Base-by-base conservation (phyloP, 768 basidiomycete genomes). In the Inosperma sp. region DNA sequence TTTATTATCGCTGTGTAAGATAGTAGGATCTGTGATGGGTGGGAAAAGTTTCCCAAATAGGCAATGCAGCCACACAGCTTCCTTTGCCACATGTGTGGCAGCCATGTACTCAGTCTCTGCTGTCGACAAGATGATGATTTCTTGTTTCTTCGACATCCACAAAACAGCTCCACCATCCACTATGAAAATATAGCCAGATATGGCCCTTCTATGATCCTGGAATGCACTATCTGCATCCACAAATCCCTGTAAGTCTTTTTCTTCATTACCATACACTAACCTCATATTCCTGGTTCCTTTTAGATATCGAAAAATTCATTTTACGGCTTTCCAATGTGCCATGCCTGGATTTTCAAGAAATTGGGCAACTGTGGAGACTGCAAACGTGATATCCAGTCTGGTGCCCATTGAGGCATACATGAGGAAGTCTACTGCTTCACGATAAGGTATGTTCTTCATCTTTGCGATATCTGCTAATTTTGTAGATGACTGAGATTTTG, bases 71-170 rank as follows among this genome's bases (percentile, higher is more conserved):
- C n/a, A n/a, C n/a, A n/a, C n/a, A n/a, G n/a, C n/a, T n/a, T n/a
- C n/a, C n/a, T n/a, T n/a, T n/a, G n/a, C n/a, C n/a, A n/a, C n/a
- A n/a, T n/a, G n/a, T n/a, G n/a, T 60, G 33, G 56, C 34, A 12
- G 49, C 54, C 9, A 55, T 35, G 42, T 55, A 55, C 37, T 55
- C 49, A 3, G 54, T 13, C 26, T 55, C 42, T 7, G 54, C 47
- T 4, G 30, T 45, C 14, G 54, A 55, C 5, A 40, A n/a, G 25
- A 50, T 41, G 5, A 74, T 63, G 25, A 63, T 56, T 1, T 56
- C 13, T 59, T 72, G 72, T 19, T 58, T 52, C 47, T 63, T 61
- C 7, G 64, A 64, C 1, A 34, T 39, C 70, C 72, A 72, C 2
- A 53, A 53, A 13, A 73, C 54, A 8, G 56, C 56, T 7, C 57